Percentiles rank a stretch among this genome's conserved stretches.
These are phyloP conservation scores for Fistulinella prunicolor DNA, from an alignment of 768 basidiomycete species.

Conservation along the genomic window DNA sequence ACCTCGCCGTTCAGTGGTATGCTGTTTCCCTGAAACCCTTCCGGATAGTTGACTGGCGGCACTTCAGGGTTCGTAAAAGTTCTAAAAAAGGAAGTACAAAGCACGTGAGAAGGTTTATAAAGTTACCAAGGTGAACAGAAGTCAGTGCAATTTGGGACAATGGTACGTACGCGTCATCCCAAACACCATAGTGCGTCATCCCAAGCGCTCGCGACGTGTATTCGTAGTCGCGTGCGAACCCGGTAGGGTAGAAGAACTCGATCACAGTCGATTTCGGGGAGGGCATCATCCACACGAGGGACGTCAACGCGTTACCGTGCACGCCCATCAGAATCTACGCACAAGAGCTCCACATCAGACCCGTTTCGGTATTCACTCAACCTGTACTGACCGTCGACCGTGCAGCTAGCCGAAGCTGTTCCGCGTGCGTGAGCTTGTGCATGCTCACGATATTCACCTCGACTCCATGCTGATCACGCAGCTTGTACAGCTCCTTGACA, in stretches of 20 bases:
- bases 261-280: conserved; percentile 81
- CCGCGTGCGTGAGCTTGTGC: conserved; percentile 74
- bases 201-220: conserved; percentile 79
- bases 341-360: not conserved
- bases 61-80: conserved; percentile 71
- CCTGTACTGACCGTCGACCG: conserved; percentile 70
- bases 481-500: conserved; percentile 66
- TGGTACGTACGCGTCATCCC: conserved; percentile 60
- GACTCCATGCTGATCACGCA: conserved; percentile 70
- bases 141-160: not conserved
- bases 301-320: conserved; percentile 88
- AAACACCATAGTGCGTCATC: conserved; percentile 82
- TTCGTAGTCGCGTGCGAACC: conserved; percentile 86
- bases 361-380: not conserved
- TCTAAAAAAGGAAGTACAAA: conserved; percentile 33
- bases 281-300: conserved; percentile 91
- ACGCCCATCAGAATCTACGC: conserved; percentile 91
- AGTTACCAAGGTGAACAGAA: not conserved
- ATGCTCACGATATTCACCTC: conserved; percentile 88
- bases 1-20: conserved; percentile 78
- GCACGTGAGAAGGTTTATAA: not conserved
- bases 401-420: conserved; percentile 79
- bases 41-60: conserved; percentile 69
- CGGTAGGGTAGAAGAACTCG: conserved; percentile 84
- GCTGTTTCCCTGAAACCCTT: conserved; percentile 85